Evolutionary conservation across 768 basidiomycete species (phyloP).

Genomic region (Lentinula sp.): DNA sequence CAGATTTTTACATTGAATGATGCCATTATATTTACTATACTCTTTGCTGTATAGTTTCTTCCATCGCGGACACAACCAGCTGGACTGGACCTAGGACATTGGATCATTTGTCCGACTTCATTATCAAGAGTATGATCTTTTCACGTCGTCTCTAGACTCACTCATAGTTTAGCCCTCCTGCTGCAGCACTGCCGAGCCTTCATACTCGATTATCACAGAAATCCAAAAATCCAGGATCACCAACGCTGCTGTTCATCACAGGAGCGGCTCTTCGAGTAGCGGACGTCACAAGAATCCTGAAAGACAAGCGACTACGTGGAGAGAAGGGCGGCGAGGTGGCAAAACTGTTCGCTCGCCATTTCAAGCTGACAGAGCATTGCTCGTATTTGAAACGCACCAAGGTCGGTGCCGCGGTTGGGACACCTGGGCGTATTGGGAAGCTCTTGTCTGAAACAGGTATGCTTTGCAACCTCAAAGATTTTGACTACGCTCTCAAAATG

Average conservation of each 20-base stretch:
- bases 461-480: constrained; percentile 12
- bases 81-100: constrained; percentile 72
- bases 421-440: constrained; percentile 87
- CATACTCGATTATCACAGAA: constrained; percentile 67
- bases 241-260: constrained; percentile 79
- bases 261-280: constrained; percentile 91
- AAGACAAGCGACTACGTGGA: constrained; percentile 61
- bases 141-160: not conserved
- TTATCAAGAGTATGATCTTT: constrained; percentile 54
- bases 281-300: constrained; percentile 74
- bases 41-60: constrained; percentile 48
- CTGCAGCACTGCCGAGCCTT: constrained; percentile 58
- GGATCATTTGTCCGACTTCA: constrained; percentile 69
- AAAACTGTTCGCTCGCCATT: constrained; percentile 93
- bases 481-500: constrained; percentile 8
- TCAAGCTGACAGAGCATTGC: constrained; percentile 86
- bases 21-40: not conserved
- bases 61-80: constrained; percentile 69
- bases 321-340: constrained; percentile 89
- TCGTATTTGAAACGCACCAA: constrained; percentile 80
- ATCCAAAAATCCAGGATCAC: constrained; percentile 76
- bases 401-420: constrained; percentile 85
- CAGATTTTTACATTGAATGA: constrained; percentile 14
- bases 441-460: constrained; percentile 67
- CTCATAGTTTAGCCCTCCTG: not conserved